Evolutionary conservation across 1,284 basidiomycete genomes (phyloP).

Genomic region (Ustilago trichophora): DNA sequence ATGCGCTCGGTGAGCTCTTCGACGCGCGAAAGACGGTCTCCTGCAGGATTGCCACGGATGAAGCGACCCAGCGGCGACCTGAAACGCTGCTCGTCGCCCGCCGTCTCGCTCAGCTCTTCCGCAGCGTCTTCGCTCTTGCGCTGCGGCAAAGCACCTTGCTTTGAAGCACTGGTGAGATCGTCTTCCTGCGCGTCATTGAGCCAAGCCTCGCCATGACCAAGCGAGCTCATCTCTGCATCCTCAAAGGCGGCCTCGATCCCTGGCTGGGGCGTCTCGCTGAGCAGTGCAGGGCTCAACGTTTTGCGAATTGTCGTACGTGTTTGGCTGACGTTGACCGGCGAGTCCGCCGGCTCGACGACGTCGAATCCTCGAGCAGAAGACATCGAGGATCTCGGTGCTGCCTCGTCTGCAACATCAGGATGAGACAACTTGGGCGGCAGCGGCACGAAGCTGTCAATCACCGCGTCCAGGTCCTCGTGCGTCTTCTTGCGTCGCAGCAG

Average conservation of each 20-base stretch:
- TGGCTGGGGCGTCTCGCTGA: conserved; percentile 18
- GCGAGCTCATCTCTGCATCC: neutral
- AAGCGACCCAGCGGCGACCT: conserved; percentile 29
- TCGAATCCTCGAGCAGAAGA: conserved; percentile 30
- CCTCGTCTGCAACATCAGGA: conserved; percentile 14
- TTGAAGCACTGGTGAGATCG: neutral
- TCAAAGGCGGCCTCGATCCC: conserved; percentile 8
- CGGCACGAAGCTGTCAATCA: conserved; percentile 15
- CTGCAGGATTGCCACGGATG: conserved; percentile 11
- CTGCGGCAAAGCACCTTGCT: neutral
- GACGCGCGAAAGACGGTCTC: conserved; percentile 35
- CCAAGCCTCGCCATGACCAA: neutral
- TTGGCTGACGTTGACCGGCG: conserved; percentile 1
- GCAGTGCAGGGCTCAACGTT: conserved; percentile 38
- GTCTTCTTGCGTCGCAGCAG: conserved; percentile 23
- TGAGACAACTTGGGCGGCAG: conserved; percentile 17
- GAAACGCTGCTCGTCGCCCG: conserved; percentile 11
- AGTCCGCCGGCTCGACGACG: conserved; percentile 1
- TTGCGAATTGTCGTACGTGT: conserved; percentile 37
- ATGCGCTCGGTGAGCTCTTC: conserved; percentile 35
- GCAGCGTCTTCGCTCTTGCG: conserved; percentile 1
- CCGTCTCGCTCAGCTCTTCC: conserved; percentile 5
- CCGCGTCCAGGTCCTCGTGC: conserved; percentile 9
- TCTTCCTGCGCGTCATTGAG: conserved; percentile 1
- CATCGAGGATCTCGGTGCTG: conserved; percentile 28